Evolutionary conservation across 768 basidiomycete genomes (phyloP).

Genomic region (Russula lepida): DNA sequence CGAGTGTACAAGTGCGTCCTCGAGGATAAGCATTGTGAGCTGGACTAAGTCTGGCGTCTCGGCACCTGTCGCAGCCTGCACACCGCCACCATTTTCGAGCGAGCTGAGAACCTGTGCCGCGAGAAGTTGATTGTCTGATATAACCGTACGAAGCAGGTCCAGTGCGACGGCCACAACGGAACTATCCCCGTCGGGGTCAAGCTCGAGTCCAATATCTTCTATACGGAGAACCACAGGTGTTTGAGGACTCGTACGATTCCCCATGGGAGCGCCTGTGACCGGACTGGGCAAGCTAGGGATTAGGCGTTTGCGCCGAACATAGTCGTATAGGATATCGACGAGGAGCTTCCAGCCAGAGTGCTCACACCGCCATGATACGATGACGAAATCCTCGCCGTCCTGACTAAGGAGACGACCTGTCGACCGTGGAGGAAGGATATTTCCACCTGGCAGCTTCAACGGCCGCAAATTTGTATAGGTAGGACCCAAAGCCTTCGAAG

Average conservation of each 20-base stretch:
- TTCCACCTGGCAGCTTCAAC: conserved; percentile 69
- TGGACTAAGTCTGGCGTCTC: conserved; percentile 68
- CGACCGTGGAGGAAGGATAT: conserved; percentile 56
- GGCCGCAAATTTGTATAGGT: conserved; percentile 60
- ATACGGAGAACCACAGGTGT: conserved; percentile 34
- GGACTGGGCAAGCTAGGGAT: conserved; percentile 25
- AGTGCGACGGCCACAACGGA: conserved; percentile 61
- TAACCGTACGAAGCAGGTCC: conserved; percentile 69
- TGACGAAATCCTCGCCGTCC: conserved; percentile 59
- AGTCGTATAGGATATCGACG: conserved; percentile 72
- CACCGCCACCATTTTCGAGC: conserved; percentile 46
- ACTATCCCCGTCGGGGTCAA: conserved; percentile 53
- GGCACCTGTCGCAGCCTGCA: conserved; percentile 42
- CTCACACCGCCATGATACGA: conserved; percentile 72
- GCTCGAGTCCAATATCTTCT: conserved; percentile 68
- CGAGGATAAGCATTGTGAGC: conserved; percentile 71
- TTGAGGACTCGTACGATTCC: conserved; percentile 2
- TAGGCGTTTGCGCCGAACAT: conserved; percentile 50
- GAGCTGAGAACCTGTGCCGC: conserved; percentile 59
- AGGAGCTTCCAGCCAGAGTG: conserved; percentile 85
- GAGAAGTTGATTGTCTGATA: conserved; percentile 59
- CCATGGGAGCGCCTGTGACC: not conserved
- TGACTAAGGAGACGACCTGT: conserved; percentile 63
- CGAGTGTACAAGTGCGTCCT: conserved; percentile 59
- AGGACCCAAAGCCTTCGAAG: conserved; percentile 39